Percentiles rank a stretch among this genome's conserved stretches.
phyloP scores from a whole-genome alignment of 192 early-diverging fungal species.

The Linnemannia zychae region DNA sequence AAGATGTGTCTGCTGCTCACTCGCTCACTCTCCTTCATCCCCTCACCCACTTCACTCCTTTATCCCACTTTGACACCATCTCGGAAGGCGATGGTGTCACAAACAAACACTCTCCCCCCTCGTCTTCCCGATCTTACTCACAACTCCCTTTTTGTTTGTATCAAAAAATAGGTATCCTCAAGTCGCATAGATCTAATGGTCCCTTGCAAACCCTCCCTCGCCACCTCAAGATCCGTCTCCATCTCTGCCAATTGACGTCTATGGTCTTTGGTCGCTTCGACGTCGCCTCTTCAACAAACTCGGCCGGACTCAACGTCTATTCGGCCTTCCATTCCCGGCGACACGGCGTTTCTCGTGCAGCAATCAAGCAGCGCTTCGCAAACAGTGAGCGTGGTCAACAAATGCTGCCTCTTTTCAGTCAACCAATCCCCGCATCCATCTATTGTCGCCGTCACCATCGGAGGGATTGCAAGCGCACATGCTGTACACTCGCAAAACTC shows the following conservation, averaged over 20 bases:
- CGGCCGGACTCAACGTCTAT: slow-evolving; percentile 50
- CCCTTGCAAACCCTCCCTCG: slow-evolving; percentile 46
- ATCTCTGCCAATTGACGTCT: slow-evolving; percentile 68
- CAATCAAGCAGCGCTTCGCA: slow-evolving; percentile 35
- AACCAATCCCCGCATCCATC: slow-evolving; percentile 40
- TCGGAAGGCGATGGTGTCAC: slow-evolving; percentile 5
- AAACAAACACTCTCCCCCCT: background rate
- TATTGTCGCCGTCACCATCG: slow-evolving; percentile 64
- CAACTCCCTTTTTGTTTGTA: background rate
- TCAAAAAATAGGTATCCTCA: slow-evolving; percentile 44
- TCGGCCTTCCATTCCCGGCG: slow-evolving; percentile 57
- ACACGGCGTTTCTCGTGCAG: slow-evolving; percentile 47
- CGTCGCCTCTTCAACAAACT: slow-evolving; percentile 51
- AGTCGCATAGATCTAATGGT: slow-evolving; percentile 52
- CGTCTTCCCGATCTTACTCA: slow-evolving; percentile 10
- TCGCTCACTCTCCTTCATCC: background rate
- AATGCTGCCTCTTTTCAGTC: slow-evolving; percentile 23
- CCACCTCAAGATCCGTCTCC: slow-evolving; percentile 62
- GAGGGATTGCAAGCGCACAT: slow-evolving; percentile 54
- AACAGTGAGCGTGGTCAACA: slow-evolving; percentile 33
- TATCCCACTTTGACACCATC: background rate
- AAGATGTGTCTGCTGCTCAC: background rate
- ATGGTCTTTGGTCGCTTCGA: slow-evolving; percentile 69
- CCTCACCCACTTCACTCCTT: background rate
- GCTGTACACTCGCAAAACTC: slow-evolving; percentile 48